These are phyloP conservation scores for Euryodendron excelsum DNA, from an alignment of 148 eudicot species.

Conservation along the genomic window DNA sequence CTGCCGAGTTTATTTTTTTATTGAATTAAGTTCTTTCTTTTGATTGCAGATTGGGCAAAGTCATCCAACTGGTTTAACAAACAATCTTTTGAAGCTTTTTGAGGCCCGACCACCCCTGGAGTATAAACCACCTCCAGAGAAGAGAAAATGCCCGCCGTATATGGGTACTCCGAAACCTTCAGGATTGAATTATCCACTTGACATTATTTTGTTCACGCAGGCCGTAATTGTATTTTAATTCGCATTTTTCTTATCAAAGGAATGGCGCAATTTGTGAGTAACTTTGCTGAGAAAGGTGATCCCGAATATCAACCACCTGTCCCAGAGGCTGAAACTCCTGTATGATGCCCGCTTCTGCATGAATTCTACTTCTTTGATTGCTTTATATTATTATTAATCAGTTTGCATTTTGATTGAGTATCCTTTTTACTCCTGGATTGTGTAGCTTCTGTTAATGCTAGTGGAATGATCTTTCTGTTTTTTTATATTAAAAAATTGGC, in stretches of 20 bases:
- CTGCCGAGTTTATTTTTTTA: not conserved
- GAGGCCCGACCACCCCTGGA: constrained; percentile 95
- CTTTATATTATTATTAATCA: not conserved
- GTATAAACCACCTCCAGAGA: constrained; percentile 86
- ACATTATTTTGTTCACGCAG: not conserved
- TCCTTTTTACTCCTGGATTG: not conserved
- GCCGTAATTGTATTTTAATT: not conserved
- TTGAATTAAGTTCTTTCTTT: not conserved
- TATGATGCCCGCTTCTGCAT: constrained; percentile 29
- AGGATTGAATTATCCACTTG: not conserved
- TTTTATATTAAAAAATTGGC: not conserved
- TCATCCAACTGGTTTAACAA: constrained; percentile 93
- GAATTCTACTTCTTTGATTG: not conserved
- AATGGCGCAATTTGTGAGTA: constrained; percentile 78
- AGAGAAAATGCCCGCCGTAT: constrained; percentile 90
- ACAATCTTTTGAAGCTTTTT: constrained; percentile 76
- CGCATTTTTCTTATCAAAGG: constrained; percentile 36
- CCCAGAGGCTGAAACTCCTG: constrained; percentile 76
- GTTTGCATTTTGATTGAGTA: not conserved
- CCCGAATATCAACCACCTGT: constrained; percentile 92
- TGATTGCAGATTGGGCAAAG: constrained; percentile 75
- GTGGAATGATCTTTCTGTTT: not conserved
- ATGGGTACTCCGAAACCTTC: constrained; percentile 42
- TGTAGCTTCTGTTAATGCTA: not conserved
- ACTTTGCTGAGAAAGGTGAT: constrained; percentile 84